Evolutionary conservation across 176 grass and related monocot genomes (phyloP).

Genomic region (Zizania latifolia): DNA sequence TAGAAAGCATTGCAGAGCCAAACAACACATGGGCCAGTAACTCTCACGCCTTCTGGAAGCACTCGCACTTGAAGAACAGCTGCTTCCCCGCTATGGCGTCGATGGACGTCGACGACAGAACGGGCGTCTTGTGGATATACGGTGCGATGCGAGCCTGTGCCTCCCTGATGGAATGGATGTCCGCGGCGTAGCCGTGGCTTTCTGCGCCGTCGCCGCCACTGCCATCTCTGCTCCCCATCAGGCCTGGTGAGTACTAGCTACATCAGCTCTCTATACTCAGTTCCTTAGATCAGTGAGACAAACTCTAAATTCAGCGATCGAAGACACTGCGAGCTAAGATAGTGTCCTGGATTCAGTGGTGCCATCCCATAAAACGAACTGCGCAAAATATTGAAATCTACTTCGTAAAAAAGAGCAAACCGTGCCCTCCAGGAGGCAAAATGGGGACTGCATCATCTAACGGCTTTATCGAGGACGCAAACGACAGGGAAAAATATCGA

Average conservation of each 20-base stretch:
- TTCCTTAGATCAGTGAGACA: background rate
- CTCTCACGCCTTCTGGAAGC: conserved; percentile 91
- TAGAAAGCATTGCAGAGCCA: background rate
- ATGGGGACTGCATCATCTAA: background rate
- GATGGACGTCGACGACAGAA: conserved; percentile 57
- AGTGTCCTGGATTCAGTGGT: background rate
- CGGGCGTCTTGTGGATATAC: conserved; percentile 67
- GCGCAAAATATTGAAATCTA: background rate
- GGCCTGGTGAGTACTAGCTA: conserved; percentile 28
- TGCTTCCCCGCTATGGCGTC: conserved; percentile 53
- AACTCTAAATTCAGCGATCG: background rate
- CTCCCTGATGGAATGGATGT: conserved; percentile 69
- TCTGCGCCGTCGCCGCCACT: background rate
- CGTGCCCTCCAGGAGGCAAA: background rate
- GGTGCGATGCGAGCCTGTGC: conserved; percentile 63
- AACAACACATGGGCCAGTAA: background rate
- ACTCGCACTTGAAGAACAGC: conserved; percentile 93
- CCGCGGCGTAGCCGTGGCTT: conserved; percentile 47
- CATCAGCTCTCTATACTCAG: background rate
- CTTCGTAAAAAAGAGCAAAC: background rate
- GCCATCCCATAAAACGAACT: background rate
- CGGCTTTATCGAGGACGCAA: background rate
- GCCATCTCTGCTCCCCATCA: conserved; percentile 41
- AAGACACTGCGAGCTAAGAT: background rate
- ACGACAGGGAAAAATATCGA: background rate